These are phyloP conservation scores for Candida peoriensis DNA, from an alignment of 805 yeast species.

Conservation along the genomic window DNA sequence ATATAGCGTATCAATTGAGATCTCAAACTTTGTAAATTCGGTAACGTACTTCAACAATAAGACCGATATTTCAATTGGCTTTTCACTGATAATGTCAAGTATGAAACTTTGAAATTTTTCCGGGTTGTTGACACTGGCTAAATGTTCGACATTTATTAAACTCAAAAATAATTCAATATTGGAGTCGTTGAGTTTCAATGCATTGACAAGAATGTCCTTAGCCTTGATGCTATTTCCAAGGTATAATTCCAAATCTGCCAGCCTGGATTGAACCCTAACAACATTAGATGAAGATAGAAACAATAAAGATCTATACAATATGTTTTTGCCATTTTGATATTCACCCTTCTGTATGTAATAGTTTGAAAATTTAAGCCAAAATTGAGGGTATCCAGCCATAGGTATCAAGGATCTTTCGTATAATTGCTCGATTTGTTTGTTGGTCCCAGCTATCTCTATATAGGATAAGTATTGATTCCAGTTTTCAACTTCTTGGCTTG, in stretches of 20 bases:
- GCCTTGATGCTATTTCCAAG: slow-evolving; percentile 34
- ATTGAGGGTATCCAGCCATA: slow-evolving; percentile 37
- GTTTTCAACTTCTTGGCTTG: slow-evolving; percentile 43
- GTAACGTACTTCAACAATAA: background rate
- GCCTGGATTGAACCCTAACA: slow-evolving; percentile 28
- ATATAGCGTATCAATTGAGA: background rate
- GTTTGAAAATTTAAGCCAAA: slow-evolving; percentile 49
- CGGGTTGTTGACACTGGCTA: slow-evolving; percentile 6
- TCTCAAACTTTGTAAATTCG: background rate
- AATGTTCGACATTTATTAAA: slow-evolving; percentile 37
- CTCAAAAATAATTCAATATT: slow-evolving; percentile 34
- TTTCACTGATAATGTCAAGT: background rate
- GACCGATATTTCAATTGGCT: background rate
- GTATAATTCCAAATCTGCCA: slow-evolving; percentile 41
- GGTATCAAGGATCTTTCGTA: slow-evolving; percentile 47
- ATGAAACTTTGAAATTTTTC: background rate
- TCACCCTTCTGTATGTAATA: slow-evolving; percentile 30
- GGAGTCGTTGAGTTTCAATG: slow-evolving; percentile 26
- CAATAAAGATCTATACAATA: slow-evolving; percentile 33
- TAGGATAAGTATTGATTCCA: slow-evolving; percentile 59
- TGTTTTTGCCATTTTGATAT: slow-evolving; percentile 32
- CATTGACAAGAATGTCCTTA: slow-evolving; percentile 9
- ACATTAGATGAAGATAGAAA: slow-evolving; percentile 19
- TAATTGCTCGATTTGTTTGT: slow-evolving; percentile 21
- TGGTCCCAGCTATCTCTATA: slow-evolving; percentile 33